Percentiles rank a stretch among this genome's conserved stretches.
Conservation (phyloP, 192 early-diverging fungal species). For the Kickxella alabastrina region DNA sequence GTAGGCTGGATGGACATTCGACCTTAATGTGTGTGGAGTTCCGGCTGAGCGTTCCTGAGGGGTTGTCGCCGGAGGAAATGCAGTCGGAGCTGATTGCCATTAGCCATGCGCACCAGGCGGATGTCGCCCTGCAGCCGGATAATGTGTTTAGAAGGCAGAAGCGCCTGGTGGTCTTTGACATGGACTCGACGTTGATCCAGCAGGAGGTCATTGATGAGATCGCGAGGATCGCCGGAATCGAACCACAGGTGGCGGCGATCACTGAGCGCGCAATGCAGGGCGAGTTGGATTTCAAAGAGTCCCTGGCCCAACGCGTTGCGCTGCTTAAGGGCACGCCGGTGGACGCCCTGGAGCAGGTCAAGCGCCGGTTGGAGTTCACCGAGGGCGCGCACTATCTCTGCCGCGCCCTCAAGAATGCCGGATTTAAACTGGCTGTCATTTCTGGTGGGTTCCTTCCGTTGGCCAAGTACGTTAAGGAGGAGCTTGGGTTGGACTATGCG, state of each 20-base stretch:
- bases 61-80: constrained; percentile 62
- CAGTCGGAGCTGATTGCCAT: constrained; percentile 69
- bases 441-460: constrained; percentile 95
- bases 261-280: constrained; percentile 97
- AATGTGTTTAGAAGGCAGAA: constrained; percentile 86
- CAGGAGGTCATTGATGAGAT: constrained; percentile 99
- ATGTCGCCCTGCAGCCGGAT: constrained; percentile 84
- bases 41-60: constrained; percentile 71
- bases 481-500: constrained; percentile 92
- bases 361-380: constrained; percentile 74
- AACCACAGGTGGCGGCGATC: constrained; percentile 85
- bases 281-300: constrained; percentile 97
- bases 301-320: constrained; percentile 77
- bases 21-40: constrained; percentile 77
- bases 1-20: constrained; percentile 63
- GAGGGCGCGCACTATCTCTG: constrained; percentile 90
- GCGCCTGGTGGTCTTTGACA: constrained; percentile 96
- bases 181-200: constrained; percentile 98
- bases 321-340: constrained; percentile 84
- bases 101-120: constrained; percentile 64
- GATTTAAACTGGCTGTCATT: constrained; percentile 94
- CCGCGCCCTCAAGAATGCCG: constrained; percentile 81
- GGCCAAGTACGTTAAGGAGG: constrained; percentile 84
- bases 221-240: constrained; percentile 85
- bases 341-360: constrained; percentile 74